Conservation (phyloP, 352 stramenopile species). For the Sclerospora graminicola region DNA sequence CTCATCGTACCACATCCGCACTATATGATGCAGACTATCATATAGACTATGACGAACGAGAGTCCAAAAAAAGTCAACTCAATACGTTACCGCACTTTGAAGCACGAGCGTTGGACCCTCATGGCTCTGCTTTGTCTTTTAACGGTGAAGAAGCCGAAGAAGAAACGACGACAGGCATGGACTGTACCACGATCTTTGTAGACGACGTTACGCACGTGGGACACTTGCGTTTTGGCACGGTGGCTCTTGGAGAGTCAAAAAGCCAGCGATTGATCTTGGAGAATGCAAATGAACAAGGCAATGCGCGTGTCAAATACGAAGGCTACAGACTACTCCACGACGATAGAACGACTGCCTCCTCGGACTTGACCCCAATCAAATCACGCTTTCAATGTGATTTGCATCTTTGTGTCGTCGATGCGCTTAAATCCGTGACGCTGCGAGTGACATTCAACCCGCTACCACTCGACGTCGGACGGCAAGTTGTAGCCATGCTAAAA, state of each 20-base stretch:
- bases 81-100: no score
- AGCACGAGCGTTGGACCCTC: constrained; percentile 9
- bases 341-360: not conserved
- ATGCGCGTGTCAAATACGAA: constrained; percentile 61
- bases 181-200: constrained; percentile 25
- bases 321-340: constrained; percentile 33
- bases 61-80: no score
- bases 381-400: constrained; percentile 61
- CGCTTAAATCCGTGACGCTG: constrained; percentile 38
- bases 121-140: constrained; percentile 1
- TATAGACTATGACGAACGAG: no score
- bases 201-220: constrained; percentile 30
- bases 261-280: constrained; percentile 37
- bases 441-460: constrained; percentile 55
- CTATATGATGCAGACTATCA: no score
- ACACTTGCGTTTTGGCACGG: constrained; percentile 40
- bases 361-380: constrained; percentile 7
- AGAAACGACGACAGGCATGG: not conserved
- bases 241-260: constrained; percentile 35
- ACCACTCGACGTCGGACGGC: constrained; percentile 25
- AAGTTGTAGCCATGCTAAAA: constrained; percentile 32
- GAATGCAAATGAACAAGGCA: constrained; percentile 49
- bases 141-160: not conserved
- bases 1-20: no score
- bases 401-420: constrained; percentile 56